Conservation (phyloP, 2,329 filamentous ascomycete genomes). For the Microsporum ferrugineum region DNA sequence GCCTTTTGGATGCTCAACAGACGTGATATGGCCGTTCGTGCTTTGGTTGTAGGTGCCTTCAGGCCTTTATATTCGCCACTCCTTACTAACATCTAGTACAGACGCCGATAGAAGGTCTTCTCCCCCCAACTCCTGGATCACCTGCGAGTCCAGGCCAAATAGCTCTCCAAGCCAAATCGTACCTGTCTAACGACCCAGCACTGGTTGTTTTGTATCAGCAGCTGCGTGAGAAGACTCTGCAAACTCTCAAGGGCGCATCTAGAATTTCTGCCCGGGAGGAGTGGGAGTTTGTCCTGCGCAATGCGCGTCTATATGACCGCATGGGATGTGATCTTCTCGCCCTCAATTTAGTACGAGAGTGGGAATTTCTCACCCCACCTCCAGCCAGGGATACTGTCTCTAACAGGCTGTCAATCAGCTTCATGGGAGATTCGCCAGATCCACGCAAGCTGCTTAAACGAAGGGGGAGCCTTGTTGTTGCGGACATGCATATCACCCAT, state of each 20-base stretch:
- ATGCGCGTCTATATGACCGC: conserved; percentile 68
- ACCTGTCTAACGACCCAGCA: conserved; percentile 81
- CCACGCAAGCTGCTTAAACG: conserved; percentile 58
- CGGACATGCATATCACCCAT: conserved; percentile 46
- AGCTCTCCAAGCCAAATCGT: conserved; percentile 59
- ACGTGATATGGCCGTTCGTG: conserved; percentile 71
- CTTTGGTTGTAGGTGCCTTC: conserved; percentile 55
- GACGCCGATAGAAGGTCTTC: conserved; percentile 65
- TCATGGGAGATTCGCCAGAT: conserved; percentile 37
- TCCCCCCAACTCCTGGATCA: conserved; percentile 39
- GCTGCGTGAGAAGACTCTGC: conserved; percentile 66
- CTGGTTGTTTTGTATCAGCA: conserved; percentile 79
- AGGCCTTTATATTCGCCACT: background rate
- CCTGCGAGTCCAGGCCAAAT: conserved; percentile 50
- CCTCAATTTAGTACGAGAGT: conserved; percentile 54
- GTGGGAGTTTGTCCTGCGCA: conserved; percentile 82
- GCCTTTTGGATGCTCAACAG: conserved; percentile 83
- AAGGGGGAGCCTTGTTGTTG: conserved; percentile 67
- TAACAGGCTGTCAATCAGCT: conserved; percentile 12
- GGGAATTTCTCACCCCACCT: conserved; percentile 38
- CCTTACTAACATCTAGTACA: conserved; percentile 24
- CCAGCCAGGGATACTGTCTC: conserved; percentile 19
- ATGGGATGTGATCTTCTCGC: conserved; percentile 92
- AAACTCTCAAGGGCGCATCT: conserved; percentile 74
- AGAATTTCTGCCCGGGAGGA: conserved; percentile 68